Base-by-base conservation (phyloP, 2,329 filamentous ascomycete species). In the Coniochaeta sp. region DNA sequence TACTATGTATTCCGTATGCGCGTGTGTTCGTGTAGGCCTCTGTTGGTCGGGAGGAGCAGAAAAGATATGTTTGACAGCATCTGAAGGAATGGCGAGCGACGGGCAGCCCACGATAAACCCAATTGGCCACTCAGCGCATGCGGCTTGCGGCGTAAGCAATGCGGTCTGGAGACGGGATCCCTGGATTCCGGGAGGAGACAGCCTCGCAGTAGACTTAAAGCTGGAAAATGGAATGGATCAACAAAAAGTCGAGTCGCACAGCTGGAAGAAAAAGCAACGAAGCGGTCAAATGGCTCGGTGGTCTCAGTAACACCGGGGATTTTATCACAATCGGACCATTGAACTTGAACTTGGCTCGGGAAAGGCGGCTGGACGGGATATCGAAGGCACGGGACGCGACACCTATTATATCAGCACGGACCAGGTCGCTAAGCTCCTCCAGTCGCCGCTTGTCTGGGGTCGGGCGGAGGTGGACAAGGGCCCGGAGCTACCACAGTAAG, bases 11-110 rank as follows among this genome's bases (percentile, higher is more conserved):
- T 18, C 14, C 26, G 9, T 42, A 42, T 42, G 38, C 20, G 20
- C 4, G 38, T 42, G 20, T 14, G n/a, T 14, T 42, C 38, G 38
- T 42, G n/a, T n/a, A n/a, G n/a, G n/a, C n/a, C n/a, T n/a, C n/a
- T n/a, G 38, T 42, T 26, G 33, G 38, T 42, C 12, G 45, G 14
- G 18, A 31, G 45, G 24, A 28, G 45, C 45, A 47, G 45, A n/a
- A 42, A n/a, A 47, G 45, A 30, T 28, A 31, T 30, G 45, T 47
- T 31, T 31, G 45, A 47, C 45, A 47, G 45, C 45, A 47, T 31
- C 26, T 18, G 30, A 12, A n/a, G 45, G 16, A 42, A 42, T 26
- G 38, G 16, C 16, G 10, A 22, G 13, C n/a, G n/a, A 20, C 33
- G 33, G 22, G 18, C 38, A 24, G 38, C 18, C n/a, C 35, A 40